Evolutionary conservation across 192 early-diverging fungal genomes (phyloP).

Genomic region (Coemansia sp.): DNA sequence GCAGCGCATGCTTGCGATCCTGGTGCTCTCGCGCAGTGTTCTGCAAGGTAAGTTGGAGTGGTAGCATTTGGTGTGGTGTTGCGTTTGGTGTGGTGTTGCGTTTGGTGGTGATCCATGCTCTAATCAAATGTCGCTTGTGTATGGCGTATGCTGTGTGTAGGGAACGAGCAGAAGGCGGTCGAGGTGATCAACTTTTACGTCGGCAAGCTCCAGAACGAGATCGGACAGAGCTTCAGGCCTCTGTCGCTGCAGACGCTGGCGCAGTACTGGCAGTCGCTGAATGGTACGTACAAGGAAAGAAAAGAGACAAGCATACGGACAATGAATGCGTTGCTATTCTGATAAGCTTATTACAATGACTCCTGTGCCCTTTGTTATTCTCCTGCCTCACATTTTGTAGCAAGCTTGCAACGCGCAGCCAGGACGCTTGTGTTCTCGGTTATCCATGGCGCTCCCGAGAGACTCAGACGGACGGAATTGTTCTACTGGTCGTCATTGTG

Average conservation of each 20-base stretch:
- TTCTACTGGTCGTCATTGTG: constrained; percentile 51
- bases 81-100: constrained; percentile 4
- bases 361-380: neutral
- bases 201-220: constrained; percentile 30
- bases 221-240: constrained; percentile 41
- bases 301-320: neutral
- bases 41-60: constrained; percentile 36
- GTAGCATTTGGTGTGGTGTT: neutral
- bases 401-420: constrained; percentile 48
- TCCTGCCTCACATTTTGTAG: constrained; percentile 19
- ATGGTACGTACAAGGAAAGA: constrained; percentile 25
- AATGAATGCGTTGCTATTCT: neutral
- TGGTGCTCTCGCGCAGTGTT: constrained; percentile 34
- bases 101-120: no score
- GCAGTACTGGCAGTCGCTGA: constrained; percentile 45
- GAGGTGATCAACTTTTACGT: constrained; percentile 55
- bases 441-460: constrained; percentile 44
- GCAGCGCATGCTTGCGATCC: constrained; percentile 49
- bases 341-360: neutral
- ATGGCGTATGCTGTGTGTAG: no score
- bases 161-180: constrained; percentile 43
- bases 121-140: no score
- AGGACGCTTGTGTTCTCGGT: constrained; percentile 49
- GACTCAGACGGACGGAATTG: constrained; percentile 39
- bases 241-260: constrained; percentile 40